phyloP scores from a whole-genome alignment of 2,329 filamentous ascomycete species.

The Phoma sp. region DNA sequence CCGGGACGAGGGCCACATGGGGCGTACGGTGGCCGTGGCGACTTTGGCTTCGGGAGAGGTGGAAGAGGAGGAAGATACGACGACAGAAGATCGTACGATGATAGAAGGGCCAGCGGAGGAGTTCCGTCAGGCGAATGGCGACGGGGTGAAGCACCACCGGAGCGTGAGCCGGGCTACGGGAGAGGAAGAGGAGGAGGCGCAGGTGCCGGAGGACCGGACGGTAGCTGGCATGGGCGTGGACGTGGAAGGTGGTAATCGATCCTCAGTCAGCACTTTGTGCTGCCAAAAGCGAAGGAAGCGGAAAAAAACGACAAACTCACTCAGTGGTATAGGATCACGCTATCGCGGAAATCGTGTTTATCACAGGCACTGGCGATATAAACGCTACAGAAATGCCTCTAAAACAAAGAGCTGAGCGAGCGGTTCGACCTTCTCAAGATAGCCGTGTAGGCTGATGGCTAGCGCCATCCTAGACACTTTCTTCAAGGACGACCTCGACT shows the following conservation, averaged over 20 bases:
- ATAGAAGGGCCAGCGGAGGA: slow-evolving; percentile 50
- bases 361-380: too few relatives aligned
- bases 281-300: neutral
- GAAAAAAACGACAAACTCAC: neutral
- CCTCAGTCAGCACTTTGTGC: neutral
- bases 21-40: slow-evolving; percentile 40
- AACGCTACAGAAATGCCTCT: too few relatives aligned
- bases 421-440: too few relatives aligned
- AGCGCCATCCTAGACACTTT: too few relatives aligned
- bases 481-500: too few relatives aligned
- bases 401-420: too few relatives aligned
- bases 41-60: slow-evolving; percentile 46
- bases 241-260: slow-evolving; percentile 38
- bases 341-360: too few relatives aligned
- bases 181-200: slow-evolving; percentile 44
- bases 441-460: too few relatives aligned
- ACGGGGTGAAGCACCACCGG: slow-evolving; percentile 67
- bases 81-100: slow-evolving; percentile 27
- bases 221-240: slow-evolving; percentile 42
- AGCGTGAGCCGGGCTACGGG: slow-evolving; percentile 45
- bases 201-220: slow-evolving; percentile 32
- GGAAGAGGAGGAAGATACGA: slow-evolving; percentile 45
- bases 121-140: slow-evolving; percentile 68
- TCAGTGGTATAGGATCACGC: neutral
- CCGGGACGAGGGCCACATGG: slow-evolving; percentile 38